Conservation (phyloP, 2,329 filamentous ascomycete species). For the Escovopsis sp. region DNA sequence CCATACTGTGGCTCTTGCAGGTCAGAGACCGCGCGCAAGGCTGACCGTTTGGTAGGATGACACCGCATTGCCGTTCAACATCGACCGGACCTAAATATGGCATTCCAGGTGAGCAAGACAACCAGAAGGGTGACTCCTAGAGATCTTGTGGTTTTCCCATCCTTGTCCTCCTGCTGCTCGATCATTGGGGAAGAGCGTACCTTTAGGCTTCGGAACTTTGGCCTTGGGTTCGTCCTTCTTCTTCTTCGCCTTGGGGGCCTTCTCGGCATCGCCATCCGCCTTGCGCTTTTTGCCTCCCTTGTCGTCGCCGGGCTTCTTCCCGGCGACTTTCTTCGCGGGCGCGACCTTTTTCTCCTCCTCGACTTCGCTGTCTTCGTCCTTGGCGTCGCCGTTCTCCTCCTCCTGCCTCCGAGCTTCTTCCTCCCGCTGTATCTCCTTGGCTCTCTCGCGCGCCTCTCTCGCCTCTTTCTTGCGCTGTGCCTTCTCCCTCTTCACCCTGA, state of each 20-base stretch:
- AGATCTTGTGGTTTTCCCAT: no score
- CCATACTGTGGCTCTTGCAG: constrained; percentile 93
- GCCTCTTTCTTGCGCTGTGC: constrained; percentile 64
- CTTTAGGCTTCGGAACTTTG: constrained; percentile 74
- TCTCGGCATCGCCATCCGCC: constrained; percentile 61
- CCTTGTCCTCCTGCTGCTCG: not conserved
- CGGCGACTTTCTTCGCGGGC: constrained; percentile 45
- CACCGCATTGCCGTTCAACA: constrained; percentile 87
- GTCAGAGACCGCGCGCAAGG: constrained; percentile 80
- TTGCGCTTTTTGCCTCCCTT: constrained; percentile 67
- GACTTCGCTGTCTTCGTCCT: constrained; percentile 34
- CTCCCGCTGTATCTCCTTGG: constrained; percentile 45
- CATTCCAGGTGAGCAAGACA: not conserved
- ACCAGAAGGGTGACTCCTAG: not conserved
- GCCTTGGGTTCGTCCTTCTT: constrained; percentile 86
- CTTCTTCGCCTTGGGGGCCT: constrained; percentile 78
- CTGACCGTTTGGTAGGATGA: constrained; percentile 69
- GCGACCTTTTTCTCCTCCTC: constrained; percentile 29
- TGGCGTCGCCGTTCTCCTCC: constrained; percentile 31
- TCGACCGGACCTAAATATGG: constrained; percentile 57
- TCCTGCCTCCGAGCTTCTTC: constrained; percentile 39
- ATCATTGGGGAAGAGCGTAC: constrained; percentile 18
- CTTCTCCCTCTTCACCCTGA: constrained; percentile 74
- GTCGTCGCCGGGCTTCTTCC: constrained; percentile 53
- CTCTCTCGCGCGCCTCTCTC: constrained; percentile 53